phyloP scores from a whole-genome alignment of 2,329 filamentous ascomycete species.

The Diaporthe velutina region DNA sequence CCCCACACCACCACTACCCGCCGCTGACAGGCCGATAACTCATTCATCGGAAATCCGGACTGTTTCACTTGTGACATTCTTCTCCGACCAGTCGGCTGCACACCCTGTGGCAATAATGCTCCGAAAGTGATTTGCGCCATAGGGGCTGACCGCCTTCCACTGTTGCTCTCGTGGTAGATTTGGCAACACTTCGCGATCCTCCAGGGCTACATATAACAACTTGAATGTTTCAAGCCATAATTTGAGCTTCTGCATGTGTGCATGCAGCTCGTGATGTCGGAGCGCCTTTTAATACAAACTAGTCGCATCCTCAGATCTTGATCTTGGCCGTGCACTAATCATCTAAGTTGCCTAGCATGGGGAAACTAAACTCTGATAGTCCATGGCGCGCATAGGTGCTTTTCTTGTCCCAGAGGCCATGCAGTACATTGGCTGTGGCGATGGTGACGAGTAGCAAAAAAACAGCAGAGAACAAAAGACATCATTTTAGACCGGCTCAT shows the following conservation, averaged over 20 bases:
- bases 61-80: constrained; percentile 14
- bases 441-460: background rate
- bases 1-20: too few species aligned
- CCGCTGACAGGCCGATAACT: background rate
- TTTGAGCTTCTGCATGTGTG: background rate
- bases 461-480: background rate
- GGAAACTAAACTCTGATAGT: background rate
- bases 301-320: constrained; percentile 1
- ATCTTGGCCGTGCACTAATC: background rate
- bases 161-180: background rate
- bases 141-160: background rate
- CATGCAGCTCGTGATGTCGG: constrained; percentile 2
- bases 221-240: background rate
- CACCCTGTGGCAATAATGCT: background rate
- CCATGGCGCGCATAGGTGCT: background rate
- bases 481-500: background rate
- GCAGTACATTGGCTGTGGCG: background rate
- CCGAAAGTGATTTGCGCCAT: background rate
- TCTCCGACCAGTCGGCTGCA: constrained; percentile 6
- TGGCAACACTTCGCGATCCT: constrained; percentile 9
- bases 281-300: background rate
- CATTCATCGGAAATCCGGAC: background rate
- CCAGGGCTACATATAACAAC: background rate
- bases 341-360: background rate
- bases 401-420: background rate